Evolutionary conservation across 306 rosid species (phyloP).

Genomic region (Sindora glabra): DNA sequence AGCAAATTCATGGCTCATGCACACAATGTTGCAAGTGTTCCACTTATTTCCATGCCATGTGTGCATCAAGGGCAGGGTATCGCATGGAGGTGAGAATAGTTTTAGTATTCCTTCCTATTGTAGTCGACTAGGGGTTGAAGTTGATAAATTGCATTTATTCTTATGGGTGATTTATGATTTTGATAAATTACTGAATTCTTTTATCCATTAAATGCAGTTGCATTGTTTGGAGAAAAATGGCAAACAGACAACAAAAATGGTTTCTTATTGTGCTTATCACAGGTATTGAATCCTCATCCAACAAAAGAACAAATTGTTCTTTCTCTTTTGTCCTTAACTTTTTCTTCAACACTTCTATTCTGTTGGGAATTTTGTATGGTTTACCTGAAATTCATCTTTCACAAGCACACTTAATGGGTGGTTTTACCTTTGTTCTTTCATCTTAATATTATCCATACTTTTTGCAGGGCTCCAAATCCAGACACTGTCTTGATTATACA

Average conservation of each 20-base stretch:
- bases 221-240: constrained; percentile 94
- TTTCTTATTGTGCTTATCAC: constrained; percentile 96
- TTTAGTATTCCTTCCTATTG: background rate
- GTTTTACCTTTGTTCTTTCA: constrained; percentile 7
- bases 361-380: background rate
- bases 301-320: background rate
- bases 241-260: constrained; percentile 82
- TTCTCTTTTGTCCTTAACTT: background rate
- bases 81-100: constrained; percentile 81
- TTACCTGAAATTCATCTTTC: background rate
- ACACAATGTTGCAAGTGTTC: constrained; percentile 98
- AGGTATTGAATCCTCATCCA: constrained; percentile 48
- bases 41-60: constrained; percentile 99
- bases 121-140: background rate
- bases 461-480: constrained; percentile 94
- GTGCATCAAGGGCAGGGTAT: constrained; percentile 99
- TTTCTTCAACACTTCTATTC: background rate
- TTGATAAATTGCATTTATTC: background rate
- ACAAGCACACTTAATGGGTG: background rate
- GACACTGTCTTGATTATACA: constrained; percentile 92
- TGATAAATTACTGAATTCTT: constrained; percentile 8
- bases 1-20: constrained; percentile 98
- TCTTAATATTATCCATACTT: constrained; percentile 23
- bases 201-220: constrained; percentile 49
- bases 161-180: background rate